Evolutionary conservation across 768 basidiomycete species (phyloP), one percentile per base, ranked within the genome.

Genomic region (Mycena vitilis): DNA sequence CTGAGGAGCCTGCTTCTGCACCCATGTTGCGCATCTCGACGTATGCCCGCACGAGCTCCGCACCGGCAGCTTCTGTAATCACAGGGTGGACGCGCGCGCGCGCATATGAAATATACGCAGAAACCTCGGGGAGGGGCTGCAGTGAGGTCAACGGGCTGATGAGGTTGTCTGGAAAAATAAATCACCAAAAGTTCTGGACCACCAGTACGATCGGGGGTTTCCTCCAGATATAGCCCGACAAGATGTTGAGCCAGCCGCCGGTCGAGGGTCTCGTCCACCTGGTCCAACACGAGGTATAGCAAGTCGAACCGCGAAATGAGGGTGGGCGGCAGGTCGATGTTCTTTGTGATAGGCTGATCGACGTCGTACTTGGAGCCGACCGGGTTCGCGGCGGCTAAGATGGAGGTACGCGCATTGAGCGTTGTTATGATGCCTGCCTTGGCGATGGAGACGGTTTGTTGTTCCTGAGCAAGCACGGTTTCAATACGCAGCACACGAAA

Each of bases 361-460:
- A 93, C 90, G 78, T 98, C 94, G 81, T 99, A 99, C 77, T 95
- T 95, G 0, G 95, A 96, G 20, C 94, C 95, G 34, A 99, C 94
- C 1, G 98, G 98, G 77, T 99, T 99, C 25, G 98, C 98, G 8
- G 96, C 98, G 1, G 98, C 98, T 12, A 99, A 86, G 72, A 99
- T 96, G 0, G 97, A 98, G 0, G 98, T 99, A n/a, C 98, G 87
- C 0, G 98, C 98, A 74, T 99, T 99, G 66, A 99, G 85, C 0
- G 98, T 99, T 0, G 98, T 98, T 75, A 98, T 98, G 72, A 99
- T 99, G 12, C 98, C 98, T 0, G 98, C 98, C 81, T 99, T 99
- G 8, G 98, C 98, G 69, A 99, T 97, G 5, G 96, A 98, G 22
- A 98, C 97, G 1, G 97, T 99, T 90, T 98, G 96, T 90, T 98